phyloP scores from a whole-genome alignment of 2,329 filamentous ascomycete species.

The Fonsecaea monophora region DNA sequence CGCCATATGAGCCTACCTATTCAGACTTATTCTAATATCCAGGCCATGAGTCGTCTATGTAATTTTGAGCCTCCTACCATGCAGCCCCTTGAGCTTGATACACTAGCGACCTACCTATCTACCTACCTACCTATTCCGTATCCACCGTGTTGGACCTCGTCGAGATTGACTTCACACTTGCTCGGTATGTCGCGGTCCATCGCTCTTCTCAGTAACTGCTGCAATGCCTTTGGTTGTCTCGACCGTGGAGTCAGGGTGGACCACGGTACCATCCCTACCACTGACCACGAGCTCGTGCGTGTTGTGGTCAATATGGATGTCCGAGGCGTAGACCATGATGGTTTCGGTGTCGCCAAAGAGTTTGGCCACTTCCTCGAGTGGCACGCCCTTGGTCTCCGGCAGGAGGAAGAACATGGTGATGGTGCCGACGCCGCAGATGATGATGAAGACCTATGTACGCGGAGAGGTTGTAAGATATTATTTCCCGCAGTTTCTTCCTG shows the following conservation, averaged over 20 bases:
- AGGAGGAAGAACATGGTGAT: conserved; percentile 71
- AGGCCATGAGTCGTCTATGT: too few relatives aligned
- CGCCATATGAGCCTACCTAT: too few relatives aligned
- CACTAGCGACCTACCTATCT: too few relatives aligned
- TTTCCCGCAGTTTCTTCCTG: too few relatives aligned
- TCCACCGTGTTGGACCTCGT: too few relatives aligned
- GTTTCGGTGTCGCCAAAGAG: conserved; percentile 35
- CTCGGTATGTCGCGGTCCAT: not conserved
- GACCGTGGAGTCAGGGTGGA: not conserved
- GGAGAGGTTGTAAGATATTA: too few relatives aligned
- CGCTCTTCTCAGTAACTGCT: not conserved
- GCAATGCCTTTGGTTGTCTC: not conserved
- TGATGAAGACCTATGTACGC: conserved; percentile 60
- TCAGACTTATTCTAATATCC: too few relatives aligned
- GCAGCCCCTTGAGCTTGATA: too few relatives aligned
- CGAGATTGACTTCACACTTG: not conserved
- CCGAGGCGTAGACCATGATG: conserved; percentile 12
- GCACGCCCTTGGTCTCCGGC: conserved; percentile 64
- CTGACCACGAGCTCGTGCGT: conserved; percentile 19
- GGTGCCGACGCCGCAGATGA: conserved; percentile 73
- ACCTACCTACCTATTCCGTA: too few relatives aligned
- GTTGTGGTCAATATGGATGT: conserved; percentile 17
- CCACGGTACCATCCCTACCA: not conserved
- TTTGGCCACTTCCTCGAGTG: conserved; percentile 43
- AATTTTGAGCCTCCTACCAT: too few relatives aligned